Conservation (phyloP, 805 yeast genomes). For the Jamesozyma spencerorum region DNA sequence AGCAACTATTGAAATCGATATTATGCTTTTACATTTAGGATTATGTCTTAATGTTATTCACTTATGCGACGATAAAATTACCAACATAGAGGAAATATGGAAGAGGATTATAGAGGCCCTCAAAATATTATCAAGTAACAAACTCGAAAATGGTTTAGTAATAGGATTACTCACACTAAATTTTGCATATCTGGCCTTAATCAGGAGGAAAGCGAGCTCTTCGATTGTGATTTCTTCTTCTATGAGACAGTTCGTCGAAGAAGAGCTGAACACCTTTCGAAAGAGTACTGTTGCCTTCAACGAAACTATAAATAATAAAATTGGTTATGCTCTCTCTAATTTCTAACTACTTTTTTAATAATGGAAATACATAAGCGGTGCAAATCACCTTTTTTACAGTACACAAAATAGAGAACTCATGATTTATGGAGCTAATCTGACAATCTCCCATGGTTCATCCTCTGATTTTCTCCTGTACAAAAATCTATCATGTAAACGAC, state of each 20-base stretch:
- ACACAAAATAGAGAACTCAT: neutral
- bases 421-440: slow-evolving; percentile 60
- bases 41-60: slow-evolving; percentile 10
- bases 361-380: neutral
- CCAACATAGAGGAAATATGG: neutral
- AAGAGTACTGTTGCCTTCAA: slow-evolving; percentile 8
- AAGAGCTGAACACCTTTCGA: slow-evolving; percentile 5
- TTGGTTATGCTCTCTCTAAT: slow-evolving; percentile 4
- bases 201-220: neutral
- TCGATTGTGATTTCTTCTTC: slow-evolving; percentile 1
- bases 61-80: neutral
- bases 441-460: slow-evolving; percentile 49
- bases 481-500: slow-evolving; percentile 83
- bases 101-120: neutral
- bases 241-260: neutral
- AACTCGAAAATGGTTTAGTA: slow-evolving; percentile 5
- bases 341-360: neutral
- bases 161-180: slow-evolving; percentile 11
- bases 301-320: slow-evolving; percentile 10
- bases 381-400: too few species aligned
- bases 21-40: slow-evolving; percentile 14
- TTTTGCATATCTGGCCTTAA: slow-evolving; percentile 9
- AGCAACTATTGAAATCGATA: slow-evolving; percentile 1
- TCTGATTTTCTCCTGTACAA: slow-evolving; percentile 51
- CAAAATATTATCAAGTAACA: neutral